Evolutionary conservation across 768 basidiomycete genomes (phyloP).

Genomic region (Podaxis rugospora): DNA sequence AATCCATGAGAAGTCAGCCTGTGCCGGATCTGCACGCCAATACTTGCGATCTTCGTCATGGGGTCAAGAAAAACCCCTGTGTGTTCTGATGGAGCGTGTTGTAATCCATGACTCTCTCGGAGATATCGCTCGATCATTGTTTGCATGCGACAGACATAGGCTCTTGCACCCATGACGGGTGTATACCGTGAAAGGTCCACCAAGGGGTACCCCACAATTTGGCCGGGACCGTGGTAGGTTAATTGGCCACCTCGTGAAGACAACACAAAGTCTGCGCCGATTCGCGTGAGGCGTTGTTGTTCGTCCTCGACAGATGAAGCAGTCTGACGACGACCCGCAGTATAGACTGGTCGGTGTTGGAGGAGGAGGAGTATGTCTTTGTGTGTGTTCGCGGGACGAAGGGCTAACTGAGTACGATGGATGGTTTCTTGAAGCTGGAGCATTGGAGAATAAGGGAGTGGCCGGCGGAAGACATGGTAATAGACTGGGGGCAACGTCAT

Average conservation of each 20-base stretch:
- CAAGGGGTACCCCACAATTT: slow-evolving; percentile 93
- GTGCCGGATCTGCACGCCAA: slow-evolving; percentile 95
- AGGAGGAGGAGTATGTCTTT: slow-evolving; percentile 73
- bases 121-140: slow-evolving; percentile 63
- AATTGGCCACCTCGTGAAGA: slow-evolving; percentile 87
- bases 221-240: slow-evolving; percentile 97
- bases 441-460: slow-evolving; percentile 70
- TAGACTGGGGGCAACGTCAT: slow-evolving; percentile 58
- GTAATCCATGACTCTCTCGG: slow-evolving; percentile 52
- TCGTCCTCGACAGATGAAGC: slow-evolving; percentile 57
- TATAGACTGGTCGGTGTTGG: slow-evolving; percentile 93
- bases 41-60: slow-evolving; percentile 87
- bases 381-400: slow-evolving; percentile 36
- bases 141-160: slow-evolving; percentile 86
- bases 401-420: slow-evolving; percentile 58
- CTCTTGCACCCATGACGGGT: slow-evolving; percentile 66
- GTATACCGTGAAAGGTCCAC: slow-evolving; percentile 81
- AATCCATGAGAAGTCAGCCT: slow-evolving; percentile 95
- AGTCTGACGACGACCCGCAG: slow-evolving; percentile 85
- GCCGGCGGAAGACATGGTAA: slow-evolving; percentile 75
- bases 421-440: slow-evolving; percentile 69
- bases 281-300: slow-evolving; percentile 51
- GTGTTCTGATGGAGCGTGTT: slow-evolving; percentile 61
- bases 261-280: slow-evolving; percentile 86
- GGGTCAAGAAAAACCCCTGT: slow-evolving; percentile 87